A percentile compares a stretch with the other conserved stretches of the same genome.
Conservation (phyloP, 352 stramenopile species). For the Halophytophthora polymorphica region DNA sequence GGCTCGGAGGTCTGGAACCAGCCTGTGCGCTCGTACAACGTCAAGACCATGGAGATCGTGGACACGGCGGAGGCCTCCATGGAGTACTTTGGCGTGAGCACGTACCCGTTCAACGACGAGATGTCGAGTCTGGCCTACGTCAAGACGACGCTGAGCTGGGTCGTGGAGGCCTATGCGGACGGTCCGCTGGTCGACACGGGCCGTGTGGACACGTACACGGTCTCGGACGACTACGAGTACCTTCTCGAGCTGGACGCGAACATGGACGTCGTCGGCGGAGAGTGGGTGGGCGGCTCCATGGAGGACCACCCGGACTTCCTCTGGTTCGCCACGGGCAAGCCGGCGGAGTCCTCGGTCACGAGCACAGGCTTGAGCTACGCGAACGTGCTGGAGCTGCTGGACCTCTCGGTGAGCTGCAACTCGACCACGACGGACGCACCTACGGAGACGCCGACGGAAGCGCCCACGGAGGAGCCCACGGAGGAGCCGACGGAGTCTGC, state of each 20-base stretch:
- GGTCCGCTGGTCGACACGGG: constrained; percentile 16
- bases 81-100: constrained; percentile 21
- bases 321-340: constrained; percentile 16
- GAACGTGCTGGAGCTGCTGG: constrained; percentile 15
- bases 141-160: constrained; percentile 29
- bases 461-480: too few relatives aligned
- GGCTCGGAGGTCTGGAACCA: constrained; percentile 43
- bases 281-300: constrained; percentile 22
- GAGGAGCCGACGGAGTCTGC: too few relatives aligned
- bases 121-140: constrained; percentile 29
- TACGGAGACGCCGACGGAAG: too few relatives aligned
- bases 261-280: constrained; percentile 28
- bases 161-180: constrained; percentile 27
- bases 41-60: constrained; percentile 3
- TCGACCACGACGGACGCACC: too few relatives aligned
- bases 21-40: constrained; percentile 36
- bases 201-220: constrained; percentile 7
- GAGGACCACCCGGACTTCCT: constrained; percentile 29
- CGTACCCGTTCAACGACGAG: constrained; percentile 39
- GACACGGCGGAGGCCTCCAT: constrained; percentile 19
- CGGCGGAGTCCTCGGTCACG: constrained; percentile 11
- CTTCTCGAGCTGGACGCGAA: constrained; percentile 24
- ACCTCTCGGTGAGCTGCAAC: too few relatives aligned
- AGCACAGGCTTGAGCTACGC: constrained; percentile 18
- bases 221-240: constrained; percentile 21